Evolutionary conservation across 2,329 filamentous ascomycete species (phyloP), one percentile per base, ranked within the genome.

Genomic region (Trichoderma breve): DNA sequence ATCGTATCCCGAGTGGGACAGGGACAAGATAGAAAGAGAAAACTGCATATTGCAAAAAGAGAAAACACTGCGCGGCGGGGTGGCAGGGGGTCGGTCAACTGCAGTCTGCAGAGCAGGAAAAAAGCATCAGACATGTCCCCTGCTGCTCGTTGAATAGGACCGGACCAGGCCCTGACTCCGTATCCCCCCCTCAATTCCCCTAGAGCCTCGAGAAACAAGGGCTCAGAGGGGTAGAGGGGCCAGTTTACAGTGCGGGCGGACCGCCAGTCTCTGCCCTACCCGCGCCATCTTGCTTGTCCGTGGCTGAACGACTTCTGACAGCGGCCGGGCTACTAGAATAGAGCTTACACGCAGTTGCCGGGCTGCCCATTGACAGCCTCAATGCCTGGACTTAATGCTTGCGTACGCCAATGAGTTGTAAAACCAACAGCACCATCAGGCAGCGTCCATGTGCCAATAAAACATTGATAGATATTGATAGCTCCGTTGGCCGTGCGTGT

Each of bases 241-340:
- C 39, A n/a, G 36, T 68, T 43, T 68, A 68, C 55, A 68, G 65
- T 68, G 65, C 53, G 62, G 26, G 65, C 53, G 62, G 26, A 55
- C 21, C 43, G 7, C 47, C 53, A 47, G 24, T 51, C n/a, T 51
- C 66, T 69, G 66, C 66, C 55, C 66, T 69, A 61, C 66, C 55
- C 55, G 66, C 55, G 53, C 65, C 53, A 26, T 68, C 26, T 21
- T 47, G 53, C 53, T 39, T 24, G 32, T 36, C 34, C 34, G 14
- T 57, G 51, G 64, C 51, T 57, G 34, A 68, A 30, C 53, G 34
- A n/a, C 34, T 47, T 58, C 55, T 60, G 65, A 60, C 65, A 68
- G 53, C 18, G 62, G 24, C 65, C 18, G n/a, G 47, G 4, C 15
- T 14, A 67, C 43, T 21, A 36, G 34, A 63, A 36, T 39, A 47